phyloP scores from a whole-genome alignment of 305 asterid genomes.

The Coffea humblotiana region DNA sequence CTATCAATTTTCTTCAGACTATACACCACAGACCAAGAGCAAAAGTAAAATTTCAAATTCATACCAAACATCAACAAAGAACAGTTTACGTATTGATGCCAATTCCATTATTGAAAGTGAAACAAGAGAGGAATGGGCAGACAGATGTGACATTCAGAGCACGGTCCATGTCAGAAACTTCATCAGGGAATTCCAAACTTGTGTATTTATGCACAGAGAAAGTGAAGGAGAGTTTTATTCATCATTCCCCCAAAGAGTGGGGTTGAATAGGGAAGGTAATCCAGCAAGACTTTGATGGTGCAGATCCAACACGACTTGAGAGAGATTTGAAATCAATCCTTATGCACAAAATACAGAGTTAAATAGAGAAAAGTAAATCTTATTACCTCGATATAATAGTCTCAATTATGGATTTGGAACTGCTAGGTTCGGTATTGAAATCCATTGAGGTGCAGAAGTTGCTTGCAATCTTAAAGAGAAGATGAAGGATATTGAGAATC shows the following conservation, averaged over 20 bases:
- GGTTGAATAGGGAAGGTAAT: neutral
- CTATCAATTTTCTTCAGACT: neutral
- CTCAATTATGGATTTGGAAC: conserved; percentile 45
- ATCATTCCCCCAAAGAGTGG: neutral
- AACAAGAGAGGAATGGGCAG: neutral
- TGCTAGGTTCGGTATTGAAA: conserved; percentile 47
- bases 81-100: neutral
- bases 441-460: conserved; percentile 49
- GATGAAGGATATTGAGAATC: conserved; percentile 6
- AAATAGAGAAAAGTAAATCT: conserved; percentile 12
- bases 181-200: neutral
- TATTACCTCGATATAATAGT: conserved; percentile 74
- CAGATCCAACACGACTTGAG: neutral
- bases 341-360: conserved; percentile 10
- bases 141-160: neutral
- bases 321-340: neutral
- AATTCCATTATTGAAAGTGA: neutral
- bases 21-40: neutral
- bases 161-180: neutral
- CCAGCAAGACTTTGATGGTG: neutral
- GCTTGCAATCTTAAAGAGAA: conserved; percentile 47
- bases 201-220: too few species aligned
- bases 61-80: neutral
- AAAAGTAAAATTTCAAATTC: neutral
- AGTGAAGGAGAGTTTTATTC: neutral